These are phyloP conservation scores for Venturia oleaginea DNA, from an alignment of 2,329 filamentous ascomycete genomes.

Conservation along the genomic window DNA sequence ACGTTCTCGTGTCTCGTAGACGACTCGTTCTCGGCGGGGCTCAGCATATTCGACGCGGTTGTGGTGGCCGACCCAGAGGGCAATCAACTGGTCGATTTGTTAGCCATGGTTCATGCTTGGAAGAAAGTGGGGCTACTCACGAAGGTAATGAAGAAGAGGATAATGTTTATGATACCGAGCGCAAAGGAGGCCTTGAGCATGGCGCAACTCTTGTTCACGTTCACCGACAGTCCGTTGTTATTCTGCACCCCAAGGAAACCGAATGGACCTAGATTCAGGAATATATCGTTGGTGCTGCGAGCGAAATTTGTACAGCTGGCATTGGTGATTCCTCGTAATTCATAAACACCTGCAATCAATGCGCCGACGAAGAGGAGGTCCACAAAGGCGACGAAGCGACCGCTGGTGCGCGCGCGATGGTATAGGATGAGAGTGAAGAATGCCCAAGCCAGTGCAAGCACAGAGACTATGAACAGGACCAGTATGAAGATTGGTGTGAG, in stretches of 20 bases:
- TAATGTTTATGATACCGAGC: conserved; percentile 76
- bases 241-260: conserved; percentile 42
- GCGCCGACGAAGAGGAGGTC: conserved; percentile 54
- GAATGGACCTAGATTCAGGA: conserved; percentile 53
- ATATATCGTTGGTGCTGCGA: conserved; percentile 36
- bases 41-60: conserved; percentile 37
- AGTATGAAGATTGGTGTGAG: conserved; percentile 53
- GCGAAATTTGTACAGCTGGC: conserved; percentile 54
- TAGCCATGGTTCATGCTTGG: neutral
- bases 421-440: conserved; percentile 53
- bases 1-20: conserved; percentile 22
- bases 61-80: conserved; percentile 47
- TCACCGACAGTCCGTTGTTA: conserved; percentile 40
- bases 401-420: conserved; percentile 49
- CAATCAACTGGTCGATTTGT: conserved; percentile 40
- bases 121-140: conserved; percentile 34
- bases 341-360: conserved; percentile 53
- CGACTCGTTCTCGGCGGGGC: conserved; percentile 22
- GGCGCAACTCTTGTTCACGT: conserved; percentile 67
- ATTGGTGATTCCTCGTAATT: conserved; percentile 46
- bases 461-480: conserved; percentile 55
- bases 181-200: conserved; percentile 91
- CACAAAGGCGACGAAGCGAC: conserved; percentile 50
- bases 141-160: conserved; percentile 72
- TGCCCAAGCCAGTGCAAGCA: conserved; percentile 52